These are phyloP conservation scores for Leccinum solheimii DNA, from an alignment of 1,284 basidiomycete genomes.

Conservation along the genomic window DNA sequence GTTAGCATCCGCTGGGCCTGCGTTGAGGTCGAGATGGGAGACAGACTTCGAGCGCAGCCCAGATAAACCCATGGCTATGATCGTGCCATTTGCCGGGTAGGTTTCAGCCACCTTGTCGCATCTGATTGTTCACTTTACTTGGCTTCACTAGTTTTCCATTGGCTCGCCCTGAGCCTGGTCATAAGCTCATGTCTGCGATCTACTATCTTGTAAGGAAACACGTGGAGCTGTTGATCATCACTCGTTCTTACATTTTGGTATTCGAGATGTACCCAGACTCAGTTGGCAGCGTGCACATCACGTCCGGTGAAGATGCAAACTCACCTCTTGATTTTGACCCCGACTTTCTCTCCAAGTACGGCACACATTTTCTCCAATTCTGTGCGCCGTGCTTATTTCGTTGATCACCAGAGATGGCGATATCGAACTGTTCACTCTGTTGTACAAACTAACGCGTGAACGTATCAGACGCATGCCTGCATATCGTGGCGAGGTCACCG, in stretches of 20 bases:
- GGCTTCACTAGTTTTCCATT: conserved; percentile 8
- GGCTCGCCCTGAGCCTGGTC: neutral
- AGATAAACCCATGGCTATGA: conserved; percentile 26
- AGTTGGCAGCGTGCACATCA: conserved; percentile 32
- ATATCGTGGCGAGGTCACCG: conserved; percentile 53
- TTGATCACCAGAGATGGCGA: conserved; percentile 11
- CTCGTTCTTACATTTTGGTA: conserved; percentile 1
- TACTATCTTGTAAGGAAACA: conserved; percentile 20
- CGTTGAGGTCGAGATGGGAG: conserved; percentile 42
- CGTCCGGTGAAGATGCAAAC: conserved; percentile 25
- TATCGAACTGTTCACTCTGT: conserved; percentile 11
- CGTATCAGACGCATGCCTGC: conserved; percentile 50
- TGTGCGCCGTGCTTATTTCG: neutral
- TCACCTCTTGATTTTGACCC: conserved; percentile 25
- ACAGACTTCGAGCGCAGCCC: conserved; percentile 33
- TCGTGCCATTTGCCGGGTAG: conserved; percentile 19
- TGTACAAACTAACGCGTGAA: conserved; percentile 24
- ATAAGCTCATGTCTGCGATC: conserved; percentile 8
- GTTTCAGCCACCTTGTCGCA: neutral
- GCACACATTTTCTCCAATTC: neutral
- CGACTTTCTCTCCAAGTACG: conserved; percentile 14
- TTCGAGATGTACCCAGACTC: conserved; percentile 33
- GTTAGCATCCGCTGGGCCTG: conserved; percentile 37
- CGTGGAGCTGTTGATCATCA: neutral
- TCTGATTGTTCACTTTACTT: neutral